Evolutionary conservation across 768 basidiomycete genomes (phyloP).

Genomic region (Boletellus sp.): DNA sequence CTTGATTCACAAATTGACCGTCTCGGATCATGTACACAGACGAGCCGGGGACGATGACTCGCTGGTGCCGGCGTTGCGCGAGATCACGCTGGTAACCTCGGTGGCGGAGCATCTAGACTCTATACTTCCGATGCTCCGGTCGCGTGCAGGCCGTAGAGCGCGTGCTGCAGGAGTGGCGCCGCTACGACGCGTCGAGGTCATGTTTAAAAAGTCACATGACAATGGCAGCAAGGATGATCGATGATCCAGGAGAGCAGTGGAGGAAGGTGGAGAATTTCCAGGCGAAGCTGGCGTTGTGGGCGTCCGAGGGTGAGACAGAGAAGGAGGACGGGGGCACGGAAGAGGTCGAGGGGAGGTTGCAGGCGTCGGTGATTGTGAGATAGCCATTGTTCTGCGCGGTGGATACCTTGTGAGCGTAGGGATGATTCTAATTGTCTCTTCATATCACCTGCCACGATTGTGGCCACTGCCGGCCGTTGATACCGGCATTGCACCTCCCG

Average conservation of each 20-base stretch:
- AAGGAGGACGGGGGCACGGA: not conserved
- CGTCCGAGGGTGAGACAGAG: not conserved
- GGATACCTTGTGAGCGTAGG: no score
- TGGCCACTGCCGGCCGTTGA: no score
- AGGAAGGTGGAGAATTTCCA: not conserved
- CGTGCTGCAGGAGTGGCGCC: not conserved
- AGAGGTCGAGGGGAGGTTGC: not conserved
- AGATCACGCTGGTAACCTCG: conserved; percentile 16
- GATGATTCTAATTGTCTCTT: no score
- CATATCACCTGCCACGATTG: no score
- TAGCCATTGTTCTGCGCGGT: no score
- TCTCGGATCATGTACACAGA: not conserved
- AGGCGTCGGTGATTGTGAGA: conserved; percentile 3
- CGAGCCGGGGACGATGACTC: not conserved
- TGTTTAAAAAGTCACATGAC: not conserved
- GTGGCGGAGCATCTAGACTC: conserved; percentile 7
- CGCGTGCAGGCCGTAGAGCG: conserved; percentile 2
- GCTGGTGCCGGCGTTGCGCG: conserved; percentile 7
- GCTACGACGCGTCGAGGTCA: conserved; percentile 6
- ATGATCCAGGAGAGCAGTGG: not conserved
- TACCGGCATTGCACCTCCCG: no score
- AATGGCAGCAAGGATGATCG: no score
- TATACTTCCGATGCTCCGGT: conserved; percentile 10
- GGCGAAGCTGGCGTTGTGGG: not conserved
- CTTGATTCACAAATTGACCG: conserved; percentile 3